A percentile compares a stretch with the other conserved stretches of the same genome.
Conservation (phyloP, 495 filamentous ascomycete genomes). For the Trichodelitschia bisporula region DNA sequence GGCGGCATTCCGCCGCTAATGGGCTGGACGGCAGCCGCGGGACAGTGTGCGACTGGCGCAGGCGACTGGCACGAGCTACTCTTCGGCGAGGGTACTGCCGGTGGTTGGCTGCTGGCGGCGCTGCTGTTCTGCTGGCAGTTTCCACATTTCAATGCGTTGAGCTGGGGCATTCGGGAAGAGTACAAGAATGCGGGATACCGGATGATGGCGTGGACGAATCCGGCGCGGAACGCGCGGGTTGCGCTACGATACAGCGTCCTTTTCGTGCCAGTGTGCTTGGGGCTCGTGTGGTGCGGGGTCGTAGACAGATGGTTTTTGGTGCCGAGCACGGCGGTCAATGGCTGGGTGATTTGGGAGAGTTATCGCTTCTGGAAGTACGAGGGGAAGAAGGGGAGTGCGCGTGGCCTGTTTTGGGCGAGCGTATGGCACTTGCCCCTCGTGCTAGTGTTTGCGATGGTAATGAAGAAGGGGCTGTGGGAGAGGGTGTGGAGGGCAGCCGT, state of each 20-base stretch:
- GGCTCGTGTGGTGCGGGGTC: conserved; percentile 53
- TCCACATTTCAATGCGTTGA: conserved; percentile 86
- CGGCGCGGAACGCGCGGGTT: conserved; percentile 57
- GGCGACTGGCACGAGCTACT: conserved; percentile 44
- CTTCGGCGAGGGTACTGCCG: conserved; percentile 38
- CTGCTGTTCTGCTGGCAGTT: conserved; percentile 94
- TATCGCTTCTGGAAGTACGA: conserved; percentile 57
- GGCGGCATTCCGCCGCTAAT: conserved; percentile 89
- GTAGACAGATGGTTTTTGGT: conserved; percentile 74
- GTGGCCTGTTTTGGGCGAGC: conserved; percentile 85
- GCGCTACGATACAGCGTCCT: conserved; percentile 68
- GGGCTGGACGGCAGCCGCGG: conserved; percentile 90
- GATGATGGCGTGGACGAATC: conserved; percentile 83
- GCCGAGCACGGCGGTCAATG: conserved; percentile 59
- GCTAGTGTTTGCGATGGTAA: conserved; percentile 70
- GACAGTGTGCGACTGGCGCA: conserved; percentile 55
- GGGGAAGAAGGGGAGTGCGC: conserved; percentile 57
- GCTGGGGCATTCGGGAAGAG: conserved; percentile 67
- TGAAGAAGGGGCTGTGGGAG: conserved; percentile 88
- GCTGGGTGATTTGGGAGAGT: conserved; percentile 66
- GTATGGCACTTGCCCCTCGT: conserved; percentile 90
- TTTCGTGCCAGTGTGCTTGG: conserved; percentile 72
- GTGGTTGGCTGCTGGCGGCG: conserved; percentile 72
- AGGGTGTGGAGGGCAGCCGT: conserved; percentile 47
- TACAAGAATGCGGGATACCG: conserved; percentile 70